These are phyloP conservation scores for Penicillium paxilli DNA, from an alignment of 495 filamentous ascomycete genomes.

Conservation along the genomic window DNA sequence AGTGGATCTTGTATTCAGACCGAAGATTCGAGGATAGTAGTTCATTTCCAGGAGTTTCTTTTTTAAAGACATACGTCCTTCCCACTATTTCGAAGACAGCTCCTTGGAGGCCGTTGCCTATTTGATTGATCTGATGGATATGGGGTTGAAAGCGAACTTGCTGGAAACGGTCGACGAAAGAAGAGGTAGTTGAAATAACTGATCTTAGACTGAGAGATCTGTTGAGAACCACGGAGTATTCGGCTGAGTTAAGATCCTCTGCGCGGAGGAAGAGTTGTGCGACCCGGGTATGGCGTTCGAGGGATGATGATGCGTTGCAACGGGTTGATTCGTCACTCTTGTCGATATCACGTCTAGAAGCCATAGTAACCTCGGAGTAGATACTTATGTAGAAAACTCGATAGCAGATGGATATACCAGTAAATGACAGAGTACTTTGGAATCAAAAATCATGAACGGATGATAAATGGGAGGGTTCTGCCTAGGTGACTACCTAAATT, in stretches of 20 bases:
- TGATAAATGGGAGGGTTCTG: no score
- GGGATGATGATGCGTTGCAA: background rate
- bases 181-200: constrained; percentile 5
- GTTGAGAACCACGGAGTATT: background rate
- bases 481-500: no score
- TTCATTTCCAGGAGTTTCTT: constrained; percentile 13
- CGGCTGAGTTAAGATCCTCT: background rate
- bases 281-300: background rate
- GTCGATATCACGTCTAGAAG: no score
- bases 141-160: background rate
- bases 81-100: constrained; percentile 15
- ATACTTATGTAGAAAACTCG: no score
- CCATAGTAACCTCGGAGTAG: no score
- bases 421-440: no score
- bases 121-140: constrained; percentile 12
- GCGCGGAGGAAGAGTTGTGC: background rate
- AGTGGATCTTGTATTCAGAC: constrained; percentile 5
- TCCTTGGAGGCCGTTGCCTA: constrained; percentile 13
- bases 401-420: no score
- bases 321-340: background rate
- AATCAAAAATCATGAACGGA: no score
- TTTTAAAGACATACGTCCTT: constrained; percentile 1
- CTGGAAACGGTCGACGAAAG: constrained; percentile 1
- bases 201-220: constrained; percentile 1
- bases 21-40: background rate